Base-by-base conservation (phyloP, 2,329 filamentous ascomycete genomes). In the Pseudocercospora macadamiae region DNA sequence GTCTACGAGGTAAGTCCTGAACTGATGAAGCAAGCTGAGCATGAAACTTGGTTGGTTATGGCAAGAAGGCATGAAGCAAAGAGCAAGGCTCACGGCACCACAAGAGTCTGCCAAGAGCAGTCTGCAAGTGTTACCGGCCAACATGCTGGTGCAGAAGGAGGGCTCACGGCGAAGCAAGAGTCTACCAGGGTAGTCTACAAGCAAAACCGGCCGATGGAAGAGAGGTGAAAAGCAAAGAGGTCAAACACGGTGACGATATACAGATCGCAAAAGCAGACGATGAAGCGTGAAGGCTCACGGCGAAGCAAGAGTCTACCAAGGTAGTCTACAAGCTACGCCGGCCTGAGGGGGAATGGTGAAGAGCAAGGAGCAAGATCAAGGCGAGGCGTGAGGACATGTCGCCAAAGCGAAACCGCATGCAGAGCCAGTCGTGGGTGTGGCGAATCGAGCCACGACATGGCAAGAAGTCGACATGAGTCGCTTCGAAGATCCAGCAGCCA, bases 141-240 rank as follows among this genome's bases (percentile, higher is more conserved):
- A 28, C 16, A 10, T 6, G 12, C 21, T 3, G 36, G 14, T 49
- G 30, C 4, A 16, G 30, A 28, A 23, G 16, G n/a, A 23, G 14
- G 12, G 28, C 26, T 36, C 21, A 34, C 37, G 30, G 36, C 48
- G 47, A 26, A 30, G 18, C 55, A 48, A 21, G 48, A 25, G 36
- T 37, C 48, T 26, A 53, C 48, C 48, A 28, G 28, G 21, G 36
- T 45, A 52, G 36, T 36, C 37, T 36, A 12, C 37, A 44, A 44
- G 37, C n/a, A 44, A 9, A 19, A 18, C 37, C 37, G 37, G 37
- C 37, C 19, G 18, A 8, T 25, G 39, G 19, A 19, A 14, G 7
- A 45, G 9, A 25, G 39, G 16, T 25, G 39, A 25, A 25, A 10
- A 39, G n/a, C 34, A 16, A 39, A 16, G n/a, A 21, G 12, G 14